Evolutionary conservation across 345 rosid species (phyloP), one percentile per base, ranked within the genome.

Genomic region (Citrus glauca): DNA sequence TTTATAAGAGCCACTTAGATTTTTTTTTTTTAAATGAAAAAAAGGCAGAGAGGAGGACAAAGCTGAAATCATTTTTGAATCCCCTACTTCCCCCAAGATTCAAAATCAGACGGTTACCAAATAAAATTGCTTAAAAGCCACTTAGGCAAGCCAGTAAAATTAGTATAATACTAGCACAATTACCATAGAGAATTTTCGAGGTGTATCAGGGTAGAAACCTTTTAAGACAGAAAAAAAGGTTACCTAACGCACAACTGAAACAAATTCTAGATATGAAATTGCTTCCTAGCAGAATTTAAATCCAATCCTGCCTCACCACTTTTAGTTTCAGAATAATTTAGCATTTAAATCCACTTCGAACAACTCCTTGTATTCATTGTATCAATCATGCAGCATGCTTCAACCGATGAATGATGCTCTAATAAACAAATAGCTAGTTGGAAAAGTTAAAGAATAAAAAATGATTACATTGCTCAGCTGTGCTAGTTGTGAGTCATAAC

Each of bases 11-110:
- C 17, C 17, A 45, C 5, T 45, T 1, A 45, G 50, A 45, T 45
- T 0, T 0, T 11, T 11, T 45, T 11, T 9, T 42, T 45, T 45
- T 1, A 2, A 11, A 0, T 0, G 0, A 3, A 45, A 45, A 45
- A 45, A 2, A 4, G 50, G 50, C 9, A 45, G 50, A 45, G 50
- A 11, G 48, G 50, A 13, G 17, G 50, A 0, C 50, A 45, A 42
- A 45, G 17, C 17, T 11, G 13, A 42, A 42, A 42, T 42, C 48
- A 11, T 42, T 42, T 42, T 42, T 11, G 13, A 42, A 42, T 45
- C 17, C 50, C 17, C 17, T 11, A 45, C 5, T 16, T 45, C 5
- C 50, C 50, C 50, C 17, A 45, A 3, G 50, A 45, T 45, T 45
- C 5, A 45, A 45, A 13, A 10, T 11, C 0, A 1, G 16, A 45